Percentiles rank a stretch among this genome's conserved stretches.
Evolutionary conservation across 2,329 filamentous ascomycete genomes (phyloP).

Genomic region (Ascochyta koolunga): DNA sequence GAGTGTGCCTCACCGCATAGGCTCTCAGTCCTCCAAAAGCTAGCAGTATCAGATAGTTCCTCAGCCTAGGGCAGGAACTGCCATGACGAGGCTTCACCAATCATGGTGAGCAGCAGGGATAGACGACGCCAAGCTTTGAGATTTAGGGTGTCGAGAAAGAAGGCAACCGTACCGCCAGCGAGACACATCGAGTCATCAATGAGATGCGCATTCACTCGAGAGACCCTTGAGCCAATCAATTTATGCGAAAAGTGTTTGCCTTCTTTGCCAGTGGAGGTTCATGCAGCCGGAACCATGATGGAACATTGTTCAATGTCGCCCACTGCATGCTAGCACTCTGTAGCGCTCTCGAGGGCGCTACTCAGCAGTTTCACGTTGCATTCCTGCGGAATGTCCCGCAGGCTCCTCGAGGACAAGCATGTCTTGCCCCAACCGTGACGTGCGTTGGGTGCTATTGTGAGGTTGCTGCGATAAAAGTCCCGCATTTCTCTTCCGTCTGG

Average conservation of each 20-base stretch:
- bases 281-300: neutral
- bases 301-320: neutral
- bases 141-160: neutral
- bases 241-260: neutral
- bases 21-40: neutral
- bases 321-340: neutral
- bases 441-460: neutral
- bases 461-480: constrained; percentile 6
- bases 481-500: neutral
- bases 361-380: constrained; percentile 2
- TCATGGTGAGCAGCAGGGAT: neutral
- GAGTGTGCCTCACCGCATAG: constrained; percentile 7
- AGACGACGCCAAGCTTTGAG: neutral
- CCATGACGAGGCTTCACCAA: neutral
- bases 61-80: neutral
- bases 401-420: constrained; percentile 5
- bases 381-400: neutral
- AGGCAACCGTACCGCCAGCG: neutral
- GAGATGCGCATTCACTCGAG: neutral
- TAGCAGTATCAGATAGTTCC: neutral
- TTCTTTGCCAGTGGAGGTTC: neutral
- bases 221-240: neutral
- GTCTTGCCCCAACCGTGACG: neutral
- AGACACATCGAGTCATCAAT: neutral
- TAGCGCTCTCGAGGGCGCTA: neutral